Evolutionary conservation across 2,329 filamentous ascomycete genomes (phyloP).

Genomic region (Aspergillus tamarii): DNA sequence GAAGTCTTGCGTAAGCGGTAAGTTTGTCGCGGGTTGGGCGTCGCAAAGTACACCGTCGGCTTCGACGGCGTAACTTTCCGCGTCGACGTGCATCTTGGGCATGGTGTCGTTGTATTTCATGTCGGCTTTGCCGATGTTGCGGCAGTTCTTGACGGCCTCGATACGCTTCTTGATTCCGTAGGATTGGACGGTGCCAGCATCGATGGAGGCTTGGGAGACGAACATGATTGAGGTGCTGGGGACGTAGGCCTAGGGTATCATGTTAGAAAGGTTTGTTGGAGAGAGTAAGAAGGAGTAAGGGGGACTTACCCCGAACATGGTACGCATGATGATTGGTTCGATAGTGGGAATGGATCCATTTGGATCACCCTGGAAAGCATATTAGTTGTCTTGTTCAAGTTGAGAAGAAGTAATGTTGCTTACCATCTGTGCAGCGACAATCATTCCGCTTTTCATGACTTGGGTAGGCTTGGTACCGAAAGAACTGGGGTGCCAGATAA

Average conservation of each 20-base stretch:
- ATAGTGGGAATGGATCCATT: constrained; percentile 87
- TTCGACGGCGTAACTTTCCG: constrained; percentile 84
- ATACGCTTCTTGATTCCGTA: constrained; percentile 80
- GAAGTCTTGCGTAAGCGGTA: constrained; percentile 73
- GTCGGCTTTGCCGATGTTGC: constrained; percentile 76
- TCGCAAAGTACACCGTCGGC: constrained; percentile 76
- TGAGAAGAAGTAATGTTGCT: constrained; percentile 18
- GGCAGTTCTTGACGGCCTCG: constrained; percentile 76
- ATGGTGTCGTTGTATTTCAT: constrained; percentile 87
- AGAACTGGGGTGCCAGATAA: constrained; percentile 80
- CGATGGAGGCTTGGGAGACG: constrained; percentile 74
- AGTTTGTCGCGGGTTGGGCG: constrained; percentile 69
- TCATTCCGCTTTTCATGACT: constrained; percentile 86
- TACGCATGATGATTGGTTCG: constrained; percentile 79
- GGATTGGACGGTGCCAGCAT: constrained; percentile 65
- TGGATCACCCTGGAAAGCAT: constrained; percentile 65
- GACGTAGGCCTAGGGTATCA: constrained; percentile 56
- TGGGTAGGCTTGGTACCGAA: constrained; percentile 85
- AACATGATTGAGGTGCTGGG: constrained; percentile 77
- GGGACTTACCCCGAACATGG: constrained; percentile 72
- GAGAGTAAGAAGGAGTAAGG: neutral
- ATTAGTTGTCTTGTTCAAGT: neutral
- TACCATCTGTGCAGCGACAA: constrained; percentile 83
- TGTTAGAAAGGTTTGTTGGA: neutral
- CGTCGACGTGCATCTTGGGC: constrained; percentile 89